Percentiles rank a stretch among this genome's conserved stretches.
phyloP scores from a whole-genome alignment of 139 green algal genomes.

The Micractinium sp. region DNA sequence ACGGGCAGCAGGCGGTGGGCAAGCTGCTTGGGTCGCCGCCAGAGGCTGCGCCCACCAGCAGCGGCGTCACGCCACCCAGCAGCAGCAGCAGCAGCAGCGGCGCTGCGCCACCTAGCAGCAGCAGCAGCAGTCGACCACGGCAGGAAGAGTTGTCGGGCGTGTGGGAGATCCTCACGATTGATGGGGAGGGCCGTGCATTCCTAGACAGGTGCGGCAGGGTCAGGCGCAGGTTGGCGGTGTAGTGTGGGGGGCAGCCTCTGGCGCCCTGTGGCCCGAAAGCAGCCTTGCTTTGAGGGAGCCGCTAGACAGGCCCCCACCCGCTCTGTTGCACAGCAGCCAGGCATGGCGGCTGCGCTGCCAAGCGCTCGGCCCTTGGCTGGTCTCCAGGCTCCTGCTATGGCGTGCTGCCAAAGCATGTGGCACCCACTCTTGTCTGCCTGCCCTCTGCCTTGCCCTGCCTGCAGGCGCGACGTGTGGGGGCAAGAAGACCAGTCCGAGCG shows the following conservation, averaged over 20 bases:
- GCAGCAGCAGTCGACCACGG: not conserved
- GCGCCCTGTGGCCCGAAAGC: not conserved
- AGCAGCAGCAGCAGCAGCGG: not conserved
- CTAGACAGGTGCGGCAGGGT: conserved; percentile 66
- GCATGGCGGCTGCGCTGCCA: too few relatives aligned
- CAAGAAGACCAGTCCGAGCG: conserved; percentile 5
- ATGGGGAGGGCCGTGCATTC: conserved; percentile 60
- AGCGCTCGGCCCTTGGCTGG: too few relatives aligned
- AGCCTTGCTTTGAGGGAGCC: too few relatives aligned
- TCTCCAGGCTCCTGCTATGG: not conserved
- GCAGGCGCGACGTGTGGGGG: conserved; percentile 31
- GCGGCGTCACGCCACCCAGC: not conserved
- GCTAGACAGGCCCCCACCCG: too few relatives aligned
- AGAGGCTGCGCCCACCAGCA: not conserved
- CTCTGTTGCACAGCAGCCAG: not conserved
- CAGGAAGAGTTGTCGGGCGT: conserved; percentile 57
- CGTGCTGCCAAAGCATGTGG: not conserved
- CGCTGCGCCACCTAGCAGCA: not conserved
- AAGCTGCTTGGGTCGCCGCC: conserved; percentile 24
- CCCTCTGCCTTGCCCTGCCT: not conserved
- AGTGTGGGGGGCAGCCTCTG: not conserved
- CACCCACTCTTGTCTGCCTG: not conserved
- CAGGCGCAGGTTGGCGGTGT: not conserved
- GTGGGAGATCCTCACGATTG: conserved; percentile 69
- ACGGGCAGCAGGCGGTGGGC: conserved; percentile 53